Evolutionary conservation across 2,329 filamentous ascomycete genomes (phyloP).

Genomic region (Phyllosticta citrichinensis): DNA sequence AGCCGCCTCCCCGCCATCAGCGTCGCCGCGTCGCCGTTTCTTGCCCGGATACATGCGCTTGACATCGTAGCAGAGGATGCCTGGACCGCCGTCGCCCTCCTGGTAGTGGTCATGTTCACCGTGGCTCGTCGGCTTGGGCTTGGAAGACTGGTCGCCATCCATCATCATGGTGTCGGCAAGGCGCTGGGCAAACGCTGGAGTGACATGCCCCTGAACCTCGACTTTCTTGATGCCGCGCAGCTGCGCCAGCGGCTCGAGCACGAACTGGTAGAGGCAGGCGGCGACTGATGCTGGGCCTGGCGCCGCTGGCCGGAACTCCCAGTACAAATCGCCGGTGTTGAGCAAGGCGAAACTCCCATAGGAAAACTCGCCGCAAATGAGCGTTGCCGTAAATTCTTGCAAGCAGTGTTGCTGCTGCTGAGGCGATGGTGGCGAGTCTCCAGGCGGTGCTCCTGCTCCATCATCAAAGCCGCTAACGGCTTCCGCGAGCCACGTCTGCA

Average conservation of each 20-base stretch:
- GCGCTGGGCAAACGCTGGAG: not conserved
- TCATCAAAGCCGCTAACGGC: not conserved
- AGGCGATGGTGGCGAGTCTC: no score
- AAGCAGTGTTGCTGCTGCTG: not conserved
- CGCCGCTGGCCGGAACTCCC: constrained; percentile 2
- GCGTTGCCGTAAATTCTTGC: not conserved
- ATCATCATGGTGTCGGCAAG: constrained; percentile 3
- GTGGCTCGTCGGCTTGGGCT: not conserved
- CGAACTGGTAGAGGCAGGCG: constrained; percentile 7
- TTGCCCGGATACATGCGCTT: not conserved
- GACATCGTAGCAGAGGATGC: not conserved
- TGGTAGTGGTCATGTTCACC: not conserved
- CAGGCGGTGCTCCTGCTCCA: not conserved
- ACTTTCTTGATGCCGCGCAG: constrained; percentile 5
- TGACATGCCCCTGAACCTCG: constrained; percentile 5
- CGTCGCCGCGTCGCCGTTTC: not conserved
- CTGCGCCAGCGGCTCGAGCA: constrained; percentile 7
- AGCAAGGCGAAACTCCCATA: constrained; percentile 1
- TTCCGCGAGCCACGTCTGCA: constrained; percentile 6
- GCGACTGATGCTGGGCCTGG: not conserved
- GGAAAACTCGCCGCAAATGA: constrained; percentile 2
- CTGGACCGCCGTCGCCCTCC: not conserved
- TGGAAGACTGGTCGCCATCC: not conserved
- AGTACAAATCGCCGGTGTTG: not conserved
- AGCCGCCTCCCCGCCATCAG: not conserved